These are phyloP conservation scores for Calonectria honghensis DNA, from an alignment of 2,329 filamentous ascomycete species.

Conservation along the genomic window DNA sequence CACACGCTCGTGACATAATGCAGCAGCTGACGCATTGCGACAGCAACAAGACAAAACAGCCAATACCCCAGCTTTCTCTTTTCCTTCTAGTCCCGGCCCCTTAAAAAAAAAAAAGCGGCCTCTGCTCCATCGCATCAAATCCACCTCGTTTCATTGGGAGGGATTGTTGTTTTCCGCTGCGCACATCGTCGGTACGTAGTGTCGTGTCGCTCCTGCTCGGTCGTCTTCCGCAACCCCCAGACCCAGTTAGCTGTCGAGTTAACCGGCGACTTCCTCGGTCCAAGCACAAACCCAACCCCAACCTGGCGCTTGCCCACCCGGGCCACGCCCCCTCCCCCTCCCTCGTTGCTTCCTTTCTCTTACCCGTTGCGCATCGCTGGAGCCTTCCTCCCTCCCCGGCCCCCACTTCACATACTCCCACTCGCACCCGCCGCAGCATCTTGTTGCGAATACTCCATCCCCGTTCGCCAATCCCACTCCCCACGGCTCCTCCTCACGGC, in stretches of 20 bases:
- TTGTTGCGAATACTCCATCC: constrained; percentile 38
- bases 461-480: constrained; percentile 44
- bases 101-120: constrained; percentile 47
- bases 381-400: constrained; percentile 15
- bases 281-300: constrained; percentile 39
- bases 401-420: constrained; percentile 29
- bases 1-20: constrained; percentile 30
- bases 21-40: constrained; percentile 38
- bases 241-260: constrained; percentile 35
- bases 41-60: constrained; percentile 38
- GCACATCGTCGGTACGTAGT: constrained; percentile 33
- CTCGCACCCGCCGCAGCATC: constrained; percentile 28
- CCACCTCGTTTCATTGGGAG: constrained; percentile 54
- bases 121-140: constrained; percentile 53
- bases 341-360: constrained; percentile 36
- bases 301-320: constrained; percentile 26
- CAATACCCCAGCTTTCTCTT: constrained; percentile 51
- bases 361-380: constrained; percentile 42
- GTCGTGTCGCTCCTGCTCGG: constrained; percentile 49
- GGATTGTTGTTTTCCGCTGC: constrained; percentile 49
- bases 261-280: constrained; percentile 56
- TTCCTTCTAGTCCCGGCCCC: constrained; percentile 34
- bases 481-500: constrained; percentile 51
- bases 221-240: constrained; percentile 46
- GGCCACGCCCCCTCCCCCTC: constrained; percentile 32